Conservation (phyloP, 2,329 filamentous ascomycete genomes). For the Exophiala mesophila region DNA sequence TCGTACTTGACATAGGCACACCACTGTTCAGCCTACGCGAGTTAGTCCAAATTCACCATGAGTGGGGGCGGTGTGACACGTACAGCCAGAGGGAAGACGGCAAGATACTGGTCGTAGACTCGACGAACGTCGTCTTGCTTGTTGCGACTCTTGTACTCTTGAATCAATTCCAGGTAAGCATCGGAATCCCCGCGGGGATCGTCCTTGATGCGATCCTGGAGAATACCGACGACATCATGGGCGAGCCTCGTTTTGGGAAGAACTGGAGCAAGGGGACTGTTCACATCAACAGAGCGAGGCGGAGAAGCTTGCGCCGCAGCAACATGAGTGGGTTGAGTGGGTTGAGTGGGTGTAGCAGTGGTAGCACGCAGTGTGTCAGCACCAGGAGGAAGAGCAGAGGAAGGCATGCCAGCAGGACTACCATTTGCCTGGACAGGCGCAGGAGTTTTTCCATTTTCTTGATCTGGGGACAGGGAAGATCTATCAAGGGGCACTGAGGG, state of each 20-base stretch:
- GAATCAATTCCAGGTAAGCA: conserved; percentile 83
- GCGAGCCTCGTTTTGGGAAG: conserved; percentile 54
- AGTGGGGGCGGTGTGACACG: conserved; percentile 40
- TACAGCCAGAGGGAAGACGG: conserved; percentile 86
- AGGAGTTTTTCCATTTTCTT: conserved; percentile 43
- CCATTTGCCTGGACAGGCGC: conserved; percentile 45
- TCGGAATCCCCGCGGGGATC: conserved; percentile 90
- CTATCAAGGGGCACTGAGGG: conserved; percentile 26
- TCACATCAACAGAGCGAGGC: conserved; percentile 20
- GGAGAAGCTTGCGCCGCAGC: conserved; percentile 22
- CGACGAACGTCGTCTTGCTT: conserved; percentile 75
- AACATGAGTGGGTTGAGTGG: conserved; percentile 24
- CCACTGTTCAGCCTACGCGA: conserved; percentile 90
- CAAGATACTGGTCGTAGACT: conserved; percentile 80
- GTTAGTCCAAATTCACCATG: conserved; percentile 35
- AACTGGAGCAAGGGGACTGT: conserved; percentile 27
- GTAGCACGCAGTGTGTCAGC: conserved; percentile 37
- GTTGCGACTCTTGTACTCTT: conserved; percentile 74
- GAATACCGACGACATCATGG: conserved; percentile 68
- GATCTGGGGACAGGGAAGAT: conserved; percentile 57
- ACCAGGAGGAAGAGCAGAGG: conserved; percentile 42
- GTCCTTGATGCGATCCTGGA: conserved; percentile 87
- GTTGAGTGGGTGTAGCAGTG: conserved; percentile 42
- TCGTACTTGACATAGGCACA: conserved; percentile 85
- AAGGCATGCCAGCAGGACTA: conserved; percentile 44